phyloP scores from a whole-genome alignment of 495 filamentous ascomycete species.

The Aspergillus bridgeri region DNA sequence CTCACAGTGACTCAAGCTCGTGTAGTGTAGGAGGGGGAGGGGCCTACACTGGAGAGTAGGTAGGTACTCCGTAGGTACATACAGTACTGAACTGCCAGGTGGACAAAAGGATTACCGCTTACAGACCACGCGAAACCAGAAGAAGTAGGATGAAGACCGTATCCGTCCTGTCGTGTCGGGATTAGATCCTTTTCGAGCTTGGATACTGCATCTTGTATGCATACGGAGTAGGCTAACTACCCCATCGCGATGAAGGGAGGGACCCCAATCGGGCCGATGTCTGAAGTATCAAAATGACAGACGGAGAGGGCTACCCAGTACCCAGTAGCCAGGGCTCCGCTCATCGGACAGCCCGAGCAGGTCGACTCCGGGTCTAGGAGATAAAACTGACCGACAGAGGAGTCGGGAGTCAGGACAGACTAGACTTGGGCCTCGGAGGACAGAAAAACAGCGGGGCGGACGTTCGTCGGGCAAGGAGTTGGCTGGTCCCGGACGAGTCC shows the following conservation, averaged over 20 bases:
- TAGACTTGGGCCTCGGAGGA: not conserved
- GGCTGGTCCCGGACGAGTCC: constrained; percentile 23
- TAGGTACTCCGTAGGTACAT: too few relatives aligned
- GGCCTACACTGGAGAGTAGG: too few relatives aligned
- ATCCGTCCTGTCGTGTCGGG: not conserved
- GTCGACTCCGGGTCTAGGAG: constrained; percentile 1
- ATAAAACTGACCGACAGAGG: too few relatives aligned
- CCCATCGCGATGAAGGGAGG: not conserved
- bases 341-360: constrained; percentile 1
- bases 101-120: too few relatives aligned
- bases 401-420: too few relatives aligned
- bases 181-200: not conserved
- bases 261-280: constrained; percentile 3
- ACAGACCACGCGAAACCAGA: not conserved
- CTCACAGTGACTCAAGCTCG: not conserved
- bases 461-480: constrained; percentile 14
- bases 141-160: not conserved
- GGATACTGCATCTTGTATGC: constrained; percentile 1
- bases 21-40: too few relatives aligned
- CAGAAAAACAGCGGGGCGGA: constrained; percentile 18
- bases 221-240: too few relatives aligned
- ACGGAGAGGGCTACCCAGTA: not conserved
- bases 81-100: too few relatives aligned
- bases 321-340: not conserved
- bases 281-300: not conserved